Evolutionary conservation across 495 filamentous ascomycete genomes (phyloP), one percentile per base, ranked within the genome.

Genomic region (Xylaria intraflava): DNA sequence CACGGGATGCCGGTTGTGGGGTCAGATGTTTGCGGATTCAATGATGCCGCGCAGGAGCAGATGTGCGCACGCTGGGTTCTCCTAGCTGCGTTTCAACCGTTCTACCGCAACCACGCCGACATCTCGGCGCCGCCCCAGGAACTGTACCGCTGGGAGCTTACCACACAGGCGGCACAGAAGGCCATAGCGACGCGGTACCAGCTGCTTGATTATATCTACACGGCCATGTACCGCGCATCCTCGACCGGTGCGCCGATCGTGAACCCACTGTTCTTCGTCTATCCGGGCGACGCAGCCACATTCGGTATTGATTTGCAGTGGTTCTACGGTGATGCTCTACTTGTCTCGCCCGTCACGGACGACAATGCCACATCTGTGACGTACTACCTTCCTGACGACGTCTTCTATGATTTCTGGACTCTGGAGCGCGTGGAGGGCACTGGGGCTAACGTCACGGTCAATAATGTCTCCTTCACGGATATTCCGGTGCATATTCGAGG

Each of bases 1-100:
- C 92, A 86, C 77, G 87, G 90, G 60, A 67, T 92, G 8, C 88
- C 88, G 31, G 69, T 95, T 84, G 84, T 89, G 3, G 89, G 89
- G n/a, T 79, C 83, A 2, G 89, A 95, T 64, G 83, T 90, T n/a
- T 94, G 89, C 64, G 89, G 89, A 0, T 94, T 85, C 53, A 83
- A 68, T 17, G 77, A 75, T 16, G 77, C 81, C 61, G 86, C 87
- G 1, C 88, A 80, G n/a, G 86, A 90, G 64, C 69, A 80, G 41
- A 82, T 95, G 20, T 94, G 89, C 66, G 83, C 88, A 3, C 84
- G 88, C 26, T 95, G 89, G 89, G 82, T 85, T 3, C 81, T 77
- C 35, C 77, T 91, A 0, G 87, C 85, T 16, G 88, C 86, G 6
- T 91, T 91, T 75, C 78, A 75, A 45, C 83, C 89, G 0, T 95